Conservation (phyloP, 2,329 filamentous ascomycete genomes). For the Penicillium crustosum region DNA sequence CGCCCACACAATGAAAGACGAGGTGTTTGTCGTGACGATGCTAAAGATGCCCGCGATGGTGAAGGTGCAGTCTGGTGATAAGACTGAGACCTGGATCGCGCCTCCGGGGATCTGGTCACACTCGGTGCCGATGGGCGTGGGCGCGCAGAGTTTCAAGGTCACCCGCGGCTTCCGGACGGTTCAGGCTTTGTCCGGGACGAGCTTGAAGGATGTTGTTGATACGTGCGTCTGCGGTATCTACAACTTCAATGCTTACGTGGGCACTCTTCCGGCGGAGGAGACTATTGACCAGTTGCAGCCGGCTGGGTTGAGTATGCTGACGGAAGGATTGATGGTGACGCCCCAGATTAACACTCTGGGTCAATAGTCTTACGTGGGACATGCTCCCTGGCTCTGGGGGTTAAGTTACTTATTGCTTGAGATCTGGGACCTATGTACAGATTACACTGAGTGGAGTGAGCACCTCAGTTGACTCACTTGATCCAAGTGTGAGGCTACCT, state of each 20-base stretch:
- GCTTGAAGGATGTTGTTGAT: slow-evolving; percentile 52
- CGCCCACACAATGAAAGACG: slow-evolving; percentile 51
- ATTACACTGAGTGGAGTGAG: background rate
- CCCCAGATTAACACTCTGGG: slow-evolving; percentile 33
- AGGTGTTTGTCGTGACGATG: slow-evolving; percentile 55
- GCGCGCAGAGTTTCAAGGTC: slow-evolving; percentile 51
- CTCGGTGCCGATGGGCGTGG: slow-evolving; percentile 50
- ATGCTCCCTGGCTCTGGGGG: background rate
- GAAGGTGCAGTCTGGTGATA: slow-evolving; percentile 48
- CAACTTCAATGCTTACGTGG: slow-evolving; percentile 59
- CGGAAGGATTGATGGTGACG: slow-evolving; percentile 30
- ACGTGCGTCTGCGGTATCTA: slow-evolving; percentile 53
- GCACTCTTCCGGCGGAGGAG: slow-evolving; percentile 45
- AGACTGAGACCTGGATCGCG: slow-evolving; percentile 47
- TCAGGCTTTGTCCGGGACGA: slow-evolving; percentile 44
- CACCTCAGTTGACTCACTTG: background rate
- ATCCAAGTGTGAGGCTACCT: background rate
- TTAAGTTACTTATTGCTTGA: background rate
- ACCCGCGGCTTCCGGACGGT: slow-evolving; percentile 44
- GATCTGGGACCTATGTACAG: background rate
- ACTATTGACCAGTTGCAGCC: slow-evolving; percentile 39
- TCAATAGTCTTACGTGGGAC: background rate
- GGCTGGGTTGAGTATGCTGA: slow-evolving; percentile 32
- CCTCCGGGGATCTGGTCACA: slow-evolving; percentile 49
- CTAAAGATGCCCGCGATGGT: slow-evolving; percentile 49